A percentile compares a stretch with the other conserved stretches of the same genome.
phyloP scores from a whole-genome alignment of 1,284 basidiomycete species.

The Cryptococcus sp. region DNA sequence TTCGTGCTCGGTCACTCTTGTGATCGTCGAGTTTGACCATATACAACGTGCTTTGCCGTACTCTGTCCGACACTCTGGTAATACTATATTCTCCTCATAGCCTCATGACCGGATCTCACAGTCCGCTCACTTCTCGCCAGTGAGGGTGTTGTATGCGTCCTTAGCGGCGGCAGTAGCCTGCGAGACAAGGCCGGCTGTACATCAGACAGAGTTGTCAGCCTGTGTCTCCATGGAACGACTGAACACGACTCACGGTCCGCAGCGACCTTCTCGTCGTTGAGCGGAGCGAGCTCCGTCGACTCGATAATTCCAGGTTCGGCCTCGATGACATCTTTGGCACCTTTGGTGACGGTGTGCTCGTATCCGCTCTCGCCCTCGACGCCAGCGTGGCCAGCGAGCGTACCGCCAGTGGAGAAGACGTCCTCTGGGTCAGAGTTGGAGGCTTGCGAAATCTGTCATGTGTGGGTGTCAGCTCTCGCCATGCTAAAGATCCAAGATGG shows the following conservation, averaged over 20 bases:
- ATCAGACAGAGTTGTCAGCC: neutral
- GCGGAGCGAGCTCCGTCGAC: conserved; percentile 27
- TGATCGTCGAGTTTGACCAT: too few relatives aligned
- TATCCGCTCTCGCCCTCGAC: conserved; percentile 10
- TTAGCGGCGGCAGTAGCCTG: conserved; percentile 25
- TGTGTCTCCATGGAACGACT: too few relatives aligned
- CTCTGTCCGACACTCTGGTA: too few relatives aligned
- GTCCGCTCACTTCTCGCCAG: neutral
- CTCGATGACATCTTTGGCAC: conserved; percentile 20
- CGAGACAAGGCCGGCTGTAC: conserved; percentile 23
- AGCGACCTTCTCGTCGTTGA: conserved; percentile 31
- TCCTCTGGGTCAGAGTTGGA: conserved; percentile 12
- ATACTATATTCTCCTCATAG: too few relatives aligned
- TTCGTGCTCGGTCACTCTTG: too few relatives aligned
- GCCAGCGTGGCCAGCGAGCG: conserved; percentile 13
- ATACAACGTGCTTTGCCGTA: too few relatives aligned
- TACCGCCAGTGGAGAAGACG: conserved; percentile 12
- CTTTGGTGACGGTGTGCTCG: conserved; percentile 12
- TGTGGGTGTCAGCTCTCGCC: neutral
- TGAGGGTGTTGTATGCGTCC: conserved; percentile 21
- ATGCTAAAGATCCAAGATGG: neutral
- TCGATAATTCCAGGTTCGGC: conserved; percentile 29
- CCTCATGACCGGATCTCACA: too few relatives aligned
- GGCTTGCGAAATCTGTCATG: neutral
- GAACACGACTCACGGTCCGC: conserved; percentile 25